These are phyloP conservation scores for Verticillium isaacii DNA, from an alignment of 2,329 filamentous ascomycete species.

Conservation along the genomic window DNA sequence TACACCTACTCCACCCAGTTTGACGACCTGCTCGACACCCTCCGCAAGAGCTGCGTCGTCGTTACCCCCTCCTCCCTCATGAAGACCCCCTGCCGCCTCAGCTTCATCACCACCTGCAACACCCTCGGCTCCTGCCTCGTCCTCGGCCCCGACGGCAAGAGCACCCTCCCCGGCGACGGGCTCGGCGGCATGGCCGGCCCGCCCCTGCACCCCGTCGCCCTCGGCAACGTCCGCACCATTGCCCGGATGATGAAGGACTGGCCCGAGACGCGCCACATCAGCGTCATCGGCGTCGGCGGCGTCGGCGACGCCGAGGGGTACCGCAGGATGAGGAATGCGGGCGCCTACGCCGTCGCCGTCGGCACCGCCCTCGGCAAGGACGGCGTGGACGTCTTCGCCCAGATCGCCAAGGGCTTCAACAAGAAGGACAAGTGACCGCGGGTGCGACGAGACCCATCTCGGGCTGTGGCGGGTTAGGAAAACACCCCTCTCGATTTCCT, in stretches of 20 bases:
- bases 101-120: constrained; percentile 71
- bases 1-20: constrained; percentile 70
- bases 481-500: no score
- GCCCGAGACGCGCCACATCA: constrained; percentile 44
- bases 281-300: constrained; percentile 68
- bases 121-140: constrained; percentile 65
- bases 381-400: constrained; percentile 57
- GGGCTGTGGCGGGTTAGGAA: no score
- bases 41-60: constrained; percentile 25
- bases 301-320: constrained; percentile 61
- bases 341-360: constrained; percentile 62
- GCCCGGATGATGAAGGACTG: constrained; percentile 50
- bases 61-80: constrained; percentile 5
- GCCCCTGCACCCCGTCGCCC: constrained; percentile 65
- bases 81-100: constrained; percentile 28
- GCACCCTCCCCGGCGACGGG: constrained; percentile 44
- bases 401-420: constrained; percentile 35
- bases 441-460: not conserved
- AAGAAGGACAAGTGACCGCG: not conserved
- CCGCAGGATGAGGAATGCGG: constrained; percentile 60
- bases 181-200: constrained; percentile 70
- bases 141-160: constrained; percentile 26
- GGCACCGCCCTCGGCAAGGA: constrained; percentile 64
- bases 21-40: constrained; percentile 44
- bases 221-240: constrained; percentile 73